Evolutionary conservation across 495 filamentous ascomycete species (phyloP), one percentile per base, ranked within the genome.

Genomic region (Aspergillus cavernicola): DNA sequence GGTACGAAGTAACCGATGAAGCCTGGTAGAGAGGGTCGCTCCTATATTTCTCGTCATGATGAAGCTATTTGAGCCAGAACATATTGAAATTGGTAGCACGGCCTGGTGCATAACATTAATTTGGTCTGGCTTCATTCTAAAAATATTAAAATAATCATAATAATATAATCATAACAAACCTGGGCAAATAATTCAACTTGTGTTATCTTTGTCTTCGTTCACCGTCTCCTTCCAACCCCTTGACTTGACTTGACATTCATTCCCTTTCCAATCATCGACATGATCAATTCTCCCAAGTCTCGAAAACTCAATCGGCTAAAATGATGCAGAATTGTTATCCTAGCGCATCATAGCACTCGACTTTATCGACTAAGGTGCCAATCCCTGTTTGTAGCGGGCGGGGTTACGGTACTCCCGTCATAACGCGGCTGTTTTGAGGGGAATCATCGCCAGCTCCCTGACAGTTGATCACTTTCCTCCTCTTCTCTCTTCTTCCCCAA

Each of bases 361-460:
- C 28, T 40, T 26, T 45, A 22, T 40, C 24, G 38, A 46, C 23
- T 42, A 47, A 40, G 38, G 38, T 22, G 38, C 18, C 3, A 12
- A 22, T 33, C 42, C 42, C 42, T 47, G 42, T 18, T 53, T 41
- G 41, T 53, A 32, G 51, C 53, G 57, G 53, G 59, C 59, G 59
- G 59, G 59, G 59, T 57, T 57, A 9, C 24, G n/a, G n/a, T n/a
- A 6, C 31, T 50, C 49, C 49, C 32, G 41, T 46, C 28, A 33
- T 36, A 52, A 46, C 38, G 35, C 36, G 32, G 8, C 40, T 44
- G 23, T 52, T 15, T 37, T 39, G 58, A 58, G 58, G 61, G 60
- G 56, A 58, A 53, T 53, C 47, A 28, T 47, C 36, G 22, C 41
- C 45, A 36, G 43, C 41, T 42, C 40, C 45, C n/a, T n/a, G n/a